phyloP scores from a whole-genome alignment of 192 early-diverging fungal species.

The Coemansia pectinata region DNA sequence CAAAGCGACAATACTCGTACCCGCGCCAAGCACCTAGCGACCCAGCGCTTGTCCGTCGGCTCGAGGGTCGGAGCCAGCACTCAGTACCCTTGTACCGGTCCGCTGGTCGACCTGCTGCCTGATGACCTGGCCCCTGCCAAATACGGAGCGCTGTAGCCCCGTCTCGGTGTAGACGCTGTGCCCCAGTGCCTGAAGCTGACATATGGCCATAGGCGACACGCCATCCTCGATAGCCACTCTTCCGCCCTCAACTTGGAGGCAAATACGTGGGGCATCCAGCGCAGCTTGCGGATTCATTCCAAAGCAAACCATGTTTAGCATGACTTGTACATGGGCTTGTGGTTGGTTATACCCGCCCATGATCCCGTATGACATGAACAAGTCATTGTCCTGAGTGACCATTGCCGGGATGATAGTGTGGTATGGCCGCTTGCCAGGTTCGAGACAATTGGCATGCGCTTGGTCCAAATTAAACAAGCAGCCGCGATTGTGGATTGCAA shows the following conservation, averaged over 20 bases:
- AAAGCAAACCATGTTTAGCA: slow-evolving; percentile 66
- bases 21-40: slow-evolving; percentile 26
- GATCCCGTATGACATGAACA: slow-evolving; percentile 36
- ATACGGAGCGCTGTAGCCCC: slow-evolving; percentile 55
- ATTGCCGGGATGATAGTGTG: slow-evolving; percentile 81
- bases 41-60: slow-evolving; percentile 61
- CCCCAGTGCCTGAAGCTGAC: slow-evolving; percentile 58
- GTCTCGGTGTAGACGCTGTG: slow-evolving; percentile 57
- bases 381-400: slow-evolving; percentile 47
- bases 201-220: slow-evolving; percentile 39
- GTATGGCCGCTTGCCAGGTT: slow-evolving; percentile 69
- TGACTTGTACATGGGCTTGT: slow-evolving; percentile 80
- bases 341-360: slow-evolving; percentile 86
- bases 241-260: slow-evolving; percentile 47
- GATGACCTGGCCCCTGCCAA: slow-evolving; percentile 81
- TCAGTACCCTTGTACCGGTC: slow-evolving; percentile 48
- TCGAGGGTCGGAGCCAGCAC: slow-evolving; percentile 61
- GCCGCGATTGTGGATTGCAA: slow-evolving; percentile 72
- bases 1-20: not conserved
- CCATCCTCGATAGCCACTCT: slow-evolving; percentile 67
- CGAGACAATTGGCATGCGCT: slow-evolving; percentile 65
- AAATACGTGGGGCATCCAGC: slow-evolving; percentile 70
- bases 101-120: slow-evolving; percentile 31
- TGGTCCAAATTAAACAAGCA: slow-evolving; percentile 64
- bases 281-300: slow-evolving; percentile 63